These are phyloP conservation scores for Didymella pomorum DNA, from an alignment of 2,329 filamentous ascomycete species.

Conservation along the genomic window DNA sequence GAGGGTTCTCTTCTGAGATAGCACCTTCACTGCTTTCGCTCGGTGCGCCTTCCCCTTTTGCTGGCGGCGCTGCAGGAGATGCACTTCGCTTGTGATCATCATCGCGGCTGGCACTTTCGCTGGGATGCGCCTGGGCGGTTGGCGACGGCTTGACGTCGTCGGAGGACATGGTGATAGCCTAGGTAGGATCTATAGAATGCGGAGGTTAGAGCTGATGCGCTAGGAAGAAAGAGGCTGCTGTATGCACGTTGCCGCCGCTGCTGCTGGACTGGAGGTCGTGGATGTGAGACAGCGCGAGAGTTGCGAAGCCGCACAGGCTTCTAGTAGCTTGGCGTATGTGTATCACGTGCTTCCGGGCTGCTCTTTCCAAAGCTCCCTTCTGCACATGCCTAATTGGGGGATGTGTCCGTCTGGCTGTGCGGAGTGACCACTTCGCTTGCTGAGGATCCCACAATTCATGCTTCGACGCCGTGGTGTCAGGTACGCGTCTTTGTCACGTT, in stretches of 20 bases:
- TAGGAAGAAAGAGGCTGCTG: slow-evolving; percentile 24
- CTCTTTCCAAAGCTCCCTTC: neutral
- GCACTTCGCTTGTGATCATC: slow-evolving; percentile 14
- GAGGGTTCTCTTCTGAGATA: slow-evolving; percentile 24
- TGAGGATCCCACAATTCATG: slow-evolving; percentile 5
- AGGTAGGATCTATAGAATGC: slow-evolving; percentile 23
- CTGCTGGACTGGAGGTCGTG: slow-evolving; percentile 17
- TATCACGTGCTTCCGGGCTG: too few species aligned
- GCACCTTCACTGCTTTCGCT: slow-evolving; percentile 23
- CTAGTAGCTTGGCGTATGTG: slow-evolving; percentile 11
- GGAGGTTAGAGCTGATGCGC: slow-evolving; percentile 28
- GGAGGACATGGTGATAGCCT: slow-evolving; percentile 27
- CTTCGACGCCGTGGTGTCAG: slow-evolving; percentile 9
- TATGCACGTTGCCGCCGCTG: slow-evolving; percentile 28
- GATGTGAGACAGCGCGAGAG: slow-evolving; percentile 10
- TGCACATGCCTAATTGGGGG: slow-evolving; percentile 12
- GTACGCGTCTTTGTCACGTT: neutral
- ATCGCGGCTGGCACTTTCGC: slow-evolving; percentile 22
- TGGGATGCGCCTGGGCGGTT: slow-evolving; percentile 19
- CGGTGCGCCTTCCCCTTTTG: slow-evolving; percentile 14
- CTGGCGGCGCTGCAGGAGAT: slow-evolving; percentile 17
- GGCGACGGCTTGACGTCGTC: slow-evolving; percentile 25
- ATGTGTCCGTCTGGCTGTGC: slow-evolving; percentile 4
- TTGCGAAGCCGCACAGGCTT: slow-evolving; percentile 14
- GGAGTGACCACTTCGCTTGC: slow-evolving; percentile 12